phyloP scores from a whole-genome alignment of 108 stramenopile species.

The Heterococcus sp. region DNA sequence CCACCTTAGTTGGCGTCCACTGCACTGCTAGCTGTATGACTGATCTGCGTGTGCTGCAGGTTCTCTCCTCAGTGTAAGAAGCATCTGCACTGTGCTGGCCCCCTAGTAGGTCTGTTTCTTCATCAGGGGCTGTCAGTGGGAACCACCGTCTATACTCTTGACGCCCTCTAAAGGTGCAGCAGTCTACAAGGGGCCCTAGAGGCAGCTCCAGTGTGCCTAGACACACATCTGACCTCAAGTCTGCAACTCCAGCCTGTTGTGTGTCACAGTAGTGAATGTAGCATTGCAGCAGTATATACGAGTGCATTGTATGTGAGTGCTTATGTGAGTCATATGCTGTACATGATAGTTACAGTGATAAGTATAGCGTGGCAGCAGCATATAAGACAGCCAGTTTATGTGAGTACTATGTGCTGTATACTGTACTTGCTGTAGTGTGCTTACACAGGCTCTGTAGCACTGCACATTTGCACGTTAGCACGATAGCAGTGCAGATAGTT shows the following conservation, averaged over 20 bases:
- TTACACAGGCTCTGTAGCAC: no score
- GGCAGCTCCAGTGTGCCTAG: conserved; percentile 38
- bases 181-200: conserved; percentile 31
- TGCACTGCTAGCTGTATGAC: conserved; percentile 25
- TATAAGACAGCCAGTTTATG: no score
- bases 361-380: no score
- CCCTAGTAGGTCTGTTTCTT: conserved; percentile 4
- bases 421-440: no score
- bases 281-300: no score
- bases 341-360: no score
- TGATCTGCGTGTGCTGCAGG: conserved; percentile 15
- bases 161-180: conserved; percentile 32
- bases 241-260: conserved; percentile 18
- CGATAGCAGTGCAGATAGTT: no score
- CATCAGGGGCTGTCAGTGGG: conserved; percentile 12
- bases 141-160: conserved; percentile 44
- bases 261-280: no score
- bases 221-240: conserved; percentile 22
- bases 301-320: no score
- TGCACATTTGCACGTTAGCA: no score
- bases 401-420: no score
- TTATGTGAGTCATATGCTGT: no score
- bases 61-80: conserved; percentile 16
- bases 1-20: neutral
- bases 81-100: conserved; percentile 1